A percentile compares a stretch with the other conserved stretches of the same genome.
Conservation (phyloP, 345 rosid genomes). For the Eucalyptus marginata region DNA sequence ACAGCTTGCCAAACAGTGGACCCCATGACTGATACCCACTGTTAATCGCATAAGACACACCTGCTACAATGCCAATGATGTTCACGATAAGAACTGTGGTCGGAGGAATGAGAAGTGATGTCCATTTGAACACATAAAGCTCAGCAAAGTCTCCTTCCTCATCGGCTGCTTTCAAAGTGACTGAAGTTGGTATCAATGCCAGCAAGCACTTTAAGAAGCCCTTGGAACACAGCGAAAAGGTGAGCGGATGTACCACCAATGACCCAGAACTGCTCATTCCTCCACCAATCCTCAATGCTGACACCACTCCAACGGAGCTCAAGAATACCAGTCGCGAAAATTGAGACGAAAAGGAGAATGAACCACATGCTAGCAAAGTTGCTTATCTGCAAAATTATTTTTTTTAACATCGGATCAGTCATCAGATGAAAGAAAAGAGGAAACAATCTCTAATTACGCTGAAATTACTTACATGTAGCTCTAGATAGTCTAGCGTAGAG, state of each 20-base stretch:
- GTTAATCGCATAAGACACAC: conserved; percentile 91
- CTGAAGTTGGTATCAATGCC: conserved; percentile 96
- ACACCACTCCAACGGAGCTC: conserved; percentile 98
- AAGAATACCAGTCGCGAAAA: conserved; percentile 76
- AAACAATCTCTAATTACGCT: neutral
- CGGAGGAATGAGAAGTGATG: conserved; percentile 98
- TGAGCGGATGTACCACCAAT: conserved; percentile 99
- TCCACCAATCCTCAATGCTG: conserved; percentile 98
- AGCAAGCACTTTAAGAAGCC: conserved; percentile 90
- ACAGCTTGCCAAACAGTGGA: conserved; percentile 91
- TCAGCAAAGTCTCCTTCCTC: conserved; percentile 95
- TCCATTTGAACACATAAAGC: conserved; percentile 98
- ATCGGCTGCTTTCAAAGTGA: conserved; percentile 89
- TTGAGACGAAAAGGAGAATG: conserved; percentile 87
- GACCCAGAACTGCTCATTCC: conserved; percentile 99
- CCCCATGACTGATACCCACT: conserved; percentile 99
- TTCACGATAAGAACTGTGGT: conserved; percentile 85
- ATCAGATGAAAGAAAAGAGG: neutral
- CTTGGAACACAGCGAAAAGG: conserved; percentile 98
- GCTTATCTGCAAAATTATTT: conserved; percentile 53
- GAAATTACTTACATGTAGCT: neutral
- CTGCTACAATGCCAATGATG: conserved; percentile 95
- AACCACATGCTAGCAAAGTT: conserved; percentile 98
- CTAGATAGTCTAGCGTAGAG: neutral
- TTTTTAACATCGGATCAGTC: too few relatives aligned